These are phyloP conservation scores for Clonostachys sp. DNA, from an alignment of 2,329 filamentous ascomycete species.

Conservation along the genomic window DNA sequence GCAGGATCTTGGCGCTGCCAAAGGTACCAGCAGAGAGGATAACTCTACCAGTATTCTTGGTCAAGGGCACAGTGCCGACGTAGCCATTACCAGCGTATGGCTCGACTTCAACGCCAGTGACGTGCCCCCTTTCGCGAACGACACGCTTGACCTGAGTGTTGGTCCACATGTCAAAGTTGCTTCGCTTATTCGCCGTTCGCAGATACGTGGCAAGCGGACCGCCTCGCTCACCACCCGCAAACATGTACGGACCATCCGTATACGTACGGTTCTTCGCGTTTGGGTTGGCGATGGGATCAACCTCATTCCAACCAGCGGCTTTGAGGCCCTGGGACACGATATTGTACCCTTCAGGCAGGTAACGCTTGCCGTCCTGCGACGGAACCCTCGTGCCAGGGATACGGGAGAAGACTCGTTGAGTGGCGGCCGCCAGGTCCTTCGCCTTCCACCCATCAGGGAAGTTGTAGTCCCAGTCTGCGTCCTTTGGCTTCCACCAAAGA, in stretches of 20 bases:
- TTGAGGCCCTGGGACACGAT: slow-evolving; percentile 55
- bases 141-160: slow-evolving; percentile 64
- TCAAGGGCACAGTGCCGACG: slow-evolving; percentile 56
- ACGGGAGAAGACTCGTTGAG: slow-evolving; percentile 59
- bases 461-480: slow-evolving; percentile 65
- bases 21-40: slow-evolving; percentile 66
- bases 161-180: slow-evolving; percentile 64
- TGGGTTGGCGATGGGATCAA: slow-evolving; percentile 56
- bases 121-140: slow-evolving; percentile 55
- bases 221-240: slow-evolving; percentile 58
- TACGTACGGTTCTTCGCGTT: slow-evolving; percentile 62
- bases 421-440: slow-evolving; percentile 53
- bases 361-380: slow-evolving; percentile 61
- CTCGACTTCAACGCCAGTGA: slow-evolving; percentile 67
- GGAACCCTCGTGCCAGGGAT: slow-evolving; percentile 66
- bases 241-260: slow-evolving; percentile 64
- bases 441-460: slow-evolving; percentile 71
- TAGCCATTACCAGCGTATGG: slow-evolving; percentile 45
- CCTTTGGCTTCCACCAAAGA: slow-evolving; percentile 64
- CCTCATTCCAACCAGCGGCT: slow-evolving; percentile 56
- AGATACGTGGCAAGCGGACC: slow-evolving; percentile 71
- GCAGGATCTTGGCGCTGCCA: slow-evolving; percentile 63
- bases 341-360: slow-evolving; percentile 63
- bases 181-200: slow-evolving; percentile 49
- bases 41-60: slow-evolving; percentile 55